Conservation (phyloP, 164 flowering plant species). For the Chloranthus sessilifolius region DNA sequence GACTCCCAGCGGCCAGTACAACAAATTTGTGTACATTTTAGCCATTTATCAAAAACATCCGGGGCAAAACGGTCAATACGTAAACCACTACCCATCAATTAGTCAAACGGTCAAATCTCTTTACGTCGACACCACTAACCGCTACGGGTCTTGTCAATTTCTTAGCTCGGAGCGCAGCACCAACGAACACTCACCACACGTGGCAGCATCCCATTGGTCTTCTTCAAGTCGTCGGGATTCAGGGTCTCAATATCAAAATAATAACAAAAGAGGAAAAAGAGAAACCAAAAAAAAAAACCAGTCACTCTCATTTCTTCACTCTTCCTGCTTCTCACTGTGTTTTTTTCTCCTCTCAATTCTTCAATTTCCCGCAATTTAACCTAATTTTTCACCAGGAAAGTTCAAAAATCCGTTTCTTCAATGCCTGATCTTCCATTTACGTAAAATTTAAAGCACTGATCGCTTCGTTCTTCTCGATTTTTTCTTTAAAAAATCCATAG, state of each 20-base stretch:
- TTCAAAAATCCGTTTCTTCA: constrained; percentile 19
- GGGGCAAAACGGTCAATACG: background rate
- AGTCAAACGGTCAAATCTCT: no score
- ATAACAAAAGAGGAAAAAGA: constrained; percentile 15
- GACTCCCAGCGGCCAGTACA: no score
- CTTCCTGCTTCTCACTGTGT: constrained; percentile 26
- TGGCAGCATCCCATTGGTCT: constrained; percentile 36
- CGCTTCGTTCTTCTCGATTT: constrained; percentile 5
- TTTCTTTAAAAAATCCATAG: background rate
- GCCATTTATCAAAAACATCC: constrained; percentile 1
- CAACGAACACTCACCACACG: constrained; percentile 26
- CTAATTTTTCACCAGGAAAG: background rate
- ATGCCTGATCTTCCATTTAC: constrained; percentile 37
- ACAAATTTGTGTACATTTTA: background rate
- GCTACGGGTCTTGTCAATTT: constrained; percentile 22
- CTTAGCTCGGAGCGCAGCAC: constrained; percentile 30
- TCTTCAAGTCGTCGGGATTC: constrained; percentile 61
- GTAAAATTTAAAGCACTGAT: constrained; percentile 19
- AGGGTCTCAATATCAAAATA: constrained; percentile 16
- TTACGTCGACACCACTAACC: constrained; percentile 25
- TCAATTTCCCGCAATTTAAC: constrained; percentile 7
- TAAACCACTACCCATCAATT: background rate
- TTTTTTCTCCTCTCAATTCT: constrained; percentile 31
- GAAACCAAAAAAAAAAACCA: constrained; percentile 15
- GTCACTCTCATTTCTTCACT: constrained; percentile 30